Base-by-base conservation (phyloP, 768 basidiomycete species). In the Lepiota venenata region DNA sequence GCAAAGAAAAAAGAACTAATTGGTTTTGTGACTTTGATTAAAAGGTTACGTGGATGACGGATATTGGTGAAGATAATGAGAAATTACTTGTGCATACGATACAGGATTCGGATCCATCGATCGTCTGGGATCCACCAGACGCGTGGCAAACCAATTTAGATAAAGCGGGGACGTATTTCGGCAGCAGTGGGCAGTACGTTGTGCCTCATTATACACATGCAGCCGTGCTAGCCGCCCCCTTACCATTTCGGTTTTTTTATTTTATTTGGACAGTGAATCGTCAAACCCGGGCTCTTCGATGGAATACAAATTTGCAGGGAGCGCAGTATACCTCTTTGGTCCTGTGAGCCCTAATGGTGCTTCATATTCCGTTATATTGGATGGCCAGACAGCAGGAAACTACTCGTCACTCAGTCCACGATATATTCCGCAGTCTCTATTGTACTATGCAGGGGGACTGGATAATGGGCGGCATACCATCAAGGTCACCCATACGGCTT, bases 151-250 rank as follows among this genome's bases (percentile, higher is more conserved):
- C 64, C 9, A 69, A 58, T 47, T 61, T 70, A 9, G 52, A 60
- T 36, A 61, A 67, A 39, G 15, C 72, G 2, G 76, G 76, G n/a
- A 66, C 71, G 44, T 79, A 75, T 60, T 71, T 64, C 11, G 76
- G 76, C 14, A 74, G 76, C 32, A 70, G 74, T 25, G 77, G 74
- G 43, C 79, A 76, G 77, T 74, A 52, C 50, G 73, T 69, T 18
- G 22, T 22, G 5, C 39, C 36, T 20, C 12, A n/a, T 36, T 41
- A 29, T 6, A 15, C 32, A 8, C 12, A 20, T 20, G 21, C 41
- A n/a, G n/a, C 21, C 25, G 5, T 25, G 25, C 5, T 25, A 32
- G 11, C 43, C 10, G 21, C 43, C 5, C n/a, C 37, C 15, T 48
- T 11, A 36, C 25, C 5, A 25, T 25, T 25, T 5, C 25, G 5